Evolutionary conservation across 176 grass and related monocot genomes (phyloP), one percentile per base, ranked within the genome.

Genomic region (Ensete glaucum): DNA sequence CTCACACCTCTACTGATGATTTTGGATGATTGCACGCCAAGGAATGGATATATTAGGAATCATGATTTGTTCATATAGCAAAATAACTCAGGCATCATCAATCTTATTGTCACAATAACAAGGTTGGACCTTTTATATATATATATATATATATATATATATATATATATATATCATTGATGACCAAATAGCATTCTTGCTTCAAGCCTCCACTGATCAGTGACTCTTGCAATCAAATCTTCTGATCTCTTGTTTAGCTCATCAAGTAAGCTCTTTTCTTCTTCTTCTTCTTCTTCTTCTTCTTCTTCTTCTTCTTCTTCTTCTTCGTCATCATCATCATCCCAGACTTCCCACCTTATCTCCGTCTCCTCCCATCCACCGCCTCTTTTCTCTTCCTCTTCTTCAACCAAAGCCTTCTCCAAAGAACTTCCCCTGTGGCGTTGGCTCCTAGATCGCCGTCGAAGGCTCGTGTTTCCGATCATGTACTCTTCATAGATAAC

Each of bases 191-290:
- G 21, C 51, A 72, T 72, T 15, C 50, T 72, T 72, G 69, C 69
- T 72, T 72, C 69, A 21, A 52, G 2, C 50, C 50, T 72, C 69
- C 69, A 53, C 19, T 72, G 69, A 9, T 72, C 19, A 13, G 17
- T 72, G 16, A 72, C 69, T 21, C 50, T 72, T 24, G 69, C 69
- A 72, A 72, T 72, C 3, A 72, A 29, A 52, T 72, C 51, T 17
- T 72, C 69, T 13, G 69, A 72, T 16, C 69, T 72, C 20, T 53
- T 72, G 49, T 72, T 23, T 50, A 72, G n/a, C 21, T 72, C 69
- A 43, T 43, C 34, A 53, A 53, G 2, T 17, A 72, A 72, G 11
- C 21, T 1, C 12, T 48, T 19, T 11, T 70, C 29, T 27, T 70
- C 67, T 19, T 70, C 67, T 6, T 70, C 26, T 15, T 71, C 67